phyloP scores from a whole-genome alignment of 2,329 filamentous ascomycete species.

The Colletotrichum eleusines region DNA sequence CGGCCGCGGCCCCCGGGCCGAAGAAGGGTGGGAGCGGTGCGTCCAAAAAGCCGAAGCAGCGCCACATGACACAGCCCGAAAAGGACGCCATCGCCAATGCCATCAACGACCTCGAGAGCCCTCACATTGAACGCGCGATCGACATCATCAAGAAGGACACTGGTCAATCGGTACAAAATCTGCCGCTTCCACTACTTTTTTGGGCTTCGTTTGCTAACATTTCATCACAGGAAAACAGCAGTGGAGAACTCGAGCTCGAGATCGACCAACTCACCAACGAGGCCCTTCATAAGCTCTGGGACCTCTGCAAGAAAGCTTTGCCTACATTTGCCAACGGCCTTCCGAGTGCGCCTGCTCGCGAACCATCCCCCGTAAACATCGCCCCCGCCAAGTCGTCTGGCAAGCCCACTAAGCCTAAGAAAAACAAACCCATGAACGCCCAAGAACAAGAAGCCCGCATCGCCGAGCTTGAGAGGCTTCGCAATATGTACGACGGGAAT shows the following conservation, averaged over 20 bases:
- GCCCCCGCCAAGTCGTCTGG: slow-evolving; percentile 48
- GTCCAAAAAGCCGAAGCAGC: slow-evolving; percentile 61
- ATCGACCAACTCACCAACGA: slow-evolving; percentile 69
- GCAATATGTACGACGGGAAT: slow-evolving; percentile 55
- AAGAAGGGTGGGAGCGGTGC: slow-evolving; percentile 58
- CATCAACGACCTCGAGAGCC: slow-evolving; percentile 82
- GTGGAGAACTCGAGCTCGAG: slow-evolving; percentile 70
- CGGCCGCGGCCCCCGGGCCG: slow-evolving; percentile 48
- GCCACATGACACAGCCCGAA: slow-evolving; percentile 79
- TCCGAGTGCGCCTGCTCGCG: slow-evolving; percentile 43
- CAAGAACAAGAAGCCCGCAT: slow-evolving; percentile 76
- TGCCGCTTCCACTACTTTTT: accelerated
- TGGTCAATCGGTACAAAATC: slow-evolving; percentile 74
- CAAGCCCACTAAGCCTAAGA: slow-evolving; percentile 68
- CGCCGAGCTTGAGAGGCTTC: slow-evolving; percentile 67
- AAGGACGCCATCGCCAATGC: slow-evolving; percentile 92
- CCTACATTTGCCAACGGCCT: slow-evolving; percentile 55
- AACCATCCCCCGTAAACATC: slow-evolving; percentile 50
- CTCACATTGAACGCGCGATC: slow-evolving; percentile 84
- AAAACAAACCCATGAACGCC: slow-evolving; percentile 82
- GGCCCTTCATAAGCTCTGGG: slow-evolving; percentile 66
- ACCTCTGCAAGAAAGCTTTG: slow-evolving; percentile 58
- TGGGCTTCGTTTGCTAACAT: slow-evolving; percentile 47
- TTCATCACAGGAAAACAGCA: slow-evolving; percentile 64
- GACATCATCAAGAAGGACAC: slow-evolving; percentile 91